Evolutionary conservation across 768 basidiomycete genomes (phyloP).

Genomic region (Rhodosporidiobolus sp.): DNA sequence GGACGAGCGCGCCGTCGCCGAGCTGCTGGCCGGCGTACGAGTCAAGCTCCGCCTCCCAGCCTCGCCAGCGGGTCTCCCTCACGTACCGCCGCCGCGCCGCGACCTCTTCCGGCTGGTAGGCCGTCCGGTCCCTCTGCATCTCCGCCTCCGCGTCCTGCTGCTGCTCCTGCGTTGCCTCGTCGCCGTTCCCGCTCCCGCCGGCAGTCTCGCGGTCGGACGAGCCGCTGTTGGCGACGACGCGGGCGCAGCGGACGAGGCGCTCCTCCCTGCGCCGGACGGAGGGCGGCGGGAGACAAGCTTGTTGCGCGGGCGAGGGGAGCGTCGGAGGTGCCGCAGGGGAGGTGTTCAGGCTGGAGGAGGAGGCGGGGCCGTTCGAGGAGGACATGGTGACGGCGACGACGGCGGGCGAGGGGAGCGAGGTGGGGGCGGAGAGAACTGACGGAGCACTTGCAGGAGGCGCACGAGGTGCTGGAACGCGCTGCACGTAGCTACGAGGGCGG

Average conservation of each 20-base stretch:
- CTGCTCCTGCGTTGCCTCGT: background rate
- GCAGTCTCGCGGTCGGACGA: background rate
- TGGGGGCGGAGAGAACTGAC: no score
- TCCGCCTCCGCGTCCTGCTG: background rate
- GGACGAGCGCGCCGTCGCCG: background rate
- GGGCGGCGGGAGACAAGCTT: constrained; percentile 6
- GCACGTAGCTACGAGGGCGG: no score
- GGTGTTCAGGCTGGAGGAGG: background rate
- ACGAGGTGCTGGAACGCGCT: no score
- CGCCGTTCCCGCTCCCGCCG: background rate
- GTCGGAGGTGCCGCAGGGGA: background rate
- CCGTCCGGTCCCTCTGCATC: background rate
- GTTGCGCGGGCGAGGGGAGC: background rate
- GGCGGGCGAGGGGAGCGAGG: no score
- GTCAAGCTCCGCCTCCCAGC: background rate
- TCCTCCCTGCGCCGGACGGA: constrained; percentile 1
- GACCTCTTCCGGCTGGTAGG: constrained; percentile 1
- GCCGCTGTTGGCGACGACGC: background rate
- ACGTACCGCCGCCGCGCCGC: background rate
- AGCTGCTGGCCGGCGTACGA: background rate
- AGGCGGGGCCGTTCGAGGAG: no score
- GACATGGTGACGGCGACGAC: no score
- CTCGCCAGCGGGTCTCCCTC: background rate
- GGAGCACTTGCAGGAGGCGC: no score
- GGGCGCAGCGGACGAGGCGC: background rate